Conservation (phyloP, 2,329 filamentous ascomycete species). For the Clonostachys sp. region DNA sequence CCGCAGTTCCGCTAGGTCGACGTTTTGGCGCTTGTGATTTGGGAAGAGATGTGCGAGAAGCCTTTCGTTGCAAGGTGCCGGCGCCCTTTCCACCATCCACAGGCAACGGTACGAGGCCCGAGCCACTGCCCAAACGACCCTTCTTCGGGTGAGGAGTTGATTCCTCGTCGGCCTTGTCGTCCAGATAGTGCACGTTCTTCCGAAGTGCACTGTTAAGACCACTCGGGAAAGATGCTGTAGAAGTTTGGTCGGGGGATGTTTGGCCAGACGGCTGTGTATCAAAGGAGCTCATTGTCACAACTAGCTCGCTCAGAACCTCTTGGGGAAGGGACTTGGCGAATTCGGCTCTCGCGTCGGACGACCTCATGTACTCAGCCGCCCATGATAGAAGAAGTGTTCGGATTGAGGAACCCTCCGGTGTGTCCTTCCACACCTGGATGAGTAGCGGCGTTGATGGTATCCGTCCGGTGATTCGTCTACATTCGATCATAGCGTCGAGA, state of each 20-base stretch:
- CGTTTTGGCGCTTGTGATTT: slow-evolving; percentile 25
- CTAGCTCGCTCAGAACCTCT: slow-evolving; percentile 58
- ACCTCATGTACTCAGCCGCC: slow-evolving; percentile 60
- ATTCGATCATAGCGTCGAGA: slow-evolving; percentile 54
- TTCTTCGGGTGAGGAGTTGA: slow-evolving; percentile 22
- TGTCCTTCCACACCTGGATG: slow-evolving; percentile 58
- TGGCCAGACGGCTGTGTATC: slow-evolving; percentile 30
- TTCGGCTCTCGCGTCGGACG: slow-evolving; percentile 48
- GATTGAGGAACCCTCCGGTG: slow-evolving; percentile 55
- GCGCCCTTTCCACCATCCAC: slow-evolving; percentile 12
- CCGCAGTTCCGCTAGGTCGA: slow-evolving; percentile 20
- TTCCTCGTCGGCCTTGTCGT: slow-evolving; percentile 35
- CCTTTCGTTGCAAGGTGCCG: slow-evolving; percentile 16
- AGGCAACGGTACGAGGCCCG: slow-evolving; percentile 5
- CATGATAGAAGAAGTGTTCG: slow-evolving; percentile 54
- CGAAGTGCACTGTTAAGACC: slow-evolving; percentile 11
- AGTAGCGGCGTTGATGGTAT: slow-evolving; percentile 57
- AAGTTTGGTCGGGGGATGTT: slow-evolving; percentile 5
- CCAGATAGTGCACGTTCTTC: slow-evolving; percentile 46
- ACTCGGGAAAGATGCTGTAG: slow-evolving; percentile 9
- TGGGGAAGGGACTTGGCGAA: slow-evolving; percentile 59
- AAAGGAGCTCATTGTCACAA: slow-evolving; percentile 56
- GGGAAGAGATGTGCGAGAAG: slow-evolving; percentile 17
- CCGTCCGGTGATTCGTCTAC: slow-evolving; percentile 42
- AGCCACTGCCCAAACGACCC: slow-evolving; percentile 30